Evolutionary conservation across 225 moss, liverwort and hornwort species (phyloP), one percentile per base, ranked within the genome.

Genomic region (Climacium dendroides): DNA sequence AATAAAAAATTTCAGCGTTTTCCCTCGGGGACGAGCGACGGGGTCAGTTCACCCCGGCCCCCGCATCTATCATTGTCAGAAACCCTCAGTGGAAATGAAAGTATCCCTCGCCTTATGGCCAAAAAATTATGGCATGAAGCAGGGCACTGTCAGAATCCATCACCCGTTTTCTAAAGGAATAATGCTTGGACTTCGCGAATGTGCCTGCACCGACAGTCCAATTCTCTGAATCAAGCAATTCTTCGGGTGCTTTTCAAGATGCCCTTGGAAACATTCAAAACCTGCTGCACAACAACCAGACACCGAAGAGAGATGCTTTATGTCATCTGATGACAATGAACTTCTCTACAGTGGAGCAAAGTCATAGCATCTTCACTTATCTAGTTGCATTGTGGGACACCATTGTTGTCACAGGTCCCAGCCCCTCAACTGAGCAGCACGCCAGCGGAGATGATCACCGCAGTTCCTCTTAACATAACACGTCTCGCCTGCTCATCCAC

Each of bases 381-480:
- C 32, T 30, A 43, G 32, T 45, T 62, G 80, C 61, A 62, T 45
- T 18, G 41, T 16, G 59, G 41, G 59, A 79, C 32, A 6, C 45
- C 20, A 78, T 32, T 61, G 80, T 15, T 45, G 15, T 45, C 45
- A 13, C 45, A 80, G 62, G 3, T 41, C 19, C 35, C 65, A 48
- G n/a, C 15, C 30, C 48, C 29, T 86, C 41, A 88, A 53, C 47
- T 83, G 54, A 84, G 74, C 57, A 93, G 81, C 41, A 93, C 77
- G 29, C 93, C 93, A 20, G 85, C 24, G 37, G 81, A 81, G 53
- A 91, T 61, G 9, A 93, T 54, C 45, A 88, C 88, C 2, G 88
- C 93, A 87, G 88, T 76, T 34, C 90, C 91, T 82, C 84, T 89
- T 55, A 93, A 22, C 53, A 75, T 11, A 19, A 93, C 93, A 37